Percentiles rank a stretch among this genome's conserved stretches.
Conservation (phyloP, 2,329 filamentous ascomycete genomes). For the Aureobasidium sp. region DNA sequence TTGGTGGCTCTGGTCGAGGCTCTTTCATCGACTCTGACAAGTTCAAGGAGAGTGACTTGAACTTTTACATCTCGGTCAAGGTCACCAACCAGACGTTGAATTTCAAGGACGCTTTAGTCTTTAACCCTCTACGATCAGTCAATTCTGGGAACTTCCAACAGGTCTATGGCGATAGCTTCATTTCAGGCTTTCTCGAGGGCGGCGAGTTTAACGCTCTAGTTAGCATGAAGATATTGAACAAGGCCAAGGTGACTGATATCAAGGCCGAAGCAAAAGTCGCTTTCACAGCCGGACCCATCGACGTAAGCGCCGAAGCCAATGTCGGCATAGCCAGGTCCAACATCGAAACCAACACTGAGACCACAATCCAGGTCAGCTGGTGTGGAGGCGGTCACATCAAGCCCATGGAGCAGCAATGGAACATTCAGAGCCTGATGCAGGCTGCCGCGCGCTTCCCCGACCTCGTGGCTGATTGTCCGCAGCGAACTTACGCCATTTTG, state of each 20-base stretch:
- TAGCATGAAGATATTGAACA: neutral
- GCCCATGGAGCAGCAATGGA: neutral
- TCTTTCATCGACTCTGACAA: neutral
- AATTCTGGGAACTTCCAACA: neutral
- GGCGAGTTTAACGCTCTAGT: neutral
- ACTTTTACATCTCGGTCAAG: neutral
- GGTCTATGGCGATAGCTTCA: neutral
- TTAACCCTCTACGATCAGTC: neutral
- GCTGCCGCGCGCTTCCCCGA: neutral
- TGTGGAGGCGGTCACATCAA: neutral
- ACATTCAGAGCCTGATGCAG: neutral
- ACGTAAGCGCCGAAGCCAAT: neutral
- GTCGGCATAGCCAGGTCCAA: neutral
- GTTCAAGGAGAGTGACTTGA: neutral
- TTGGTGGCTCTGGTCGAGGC: neutral
- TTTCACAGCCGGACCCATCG: neutral
- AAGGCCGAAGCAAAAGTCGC: neutral
- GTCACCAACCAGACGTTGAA: neutral
- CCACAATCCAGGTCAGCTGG: neutral
- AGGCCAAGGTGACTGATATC: neutral
- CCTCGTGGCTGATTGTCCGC: neutral
- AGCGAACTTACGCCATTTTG: neutral
- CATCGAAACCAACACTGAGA: neutral
- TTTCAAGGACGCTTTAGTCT: neutral
- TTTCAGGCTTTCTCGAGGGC: neutral